These are phyloP conservation scores for Punica granatum DNA, from an alignment of 345 rosid species.

Conservation along the genomic window DNA sequence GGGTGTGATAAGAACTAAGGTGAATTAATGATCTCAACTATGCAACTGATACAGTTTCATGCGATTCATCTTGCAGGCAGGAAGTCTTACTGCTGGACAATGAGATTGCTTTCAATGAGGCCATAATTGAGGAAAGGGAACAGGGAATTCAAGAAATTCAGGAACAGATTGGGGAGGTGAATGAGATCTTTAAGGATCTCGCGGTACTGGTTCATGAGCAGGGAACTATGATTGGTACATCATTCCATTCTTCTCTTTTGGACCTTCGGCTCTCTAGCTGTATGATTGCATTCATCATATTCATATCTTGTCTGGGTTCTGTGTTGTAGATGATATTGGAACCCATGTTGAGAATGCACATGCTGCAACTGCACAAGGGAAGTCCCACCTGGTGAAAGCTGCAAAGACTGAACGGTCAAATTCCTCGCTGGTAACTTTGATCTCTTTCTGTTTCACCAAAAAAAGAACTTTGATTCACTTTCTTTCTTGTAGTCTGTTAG, in stretches of 20 bases:
- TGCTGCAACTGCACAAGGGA: constrained; percentile 73
- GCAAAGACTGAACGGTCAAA: constrained; percentile 81
- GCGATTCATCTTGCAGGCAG: constrained; percentile 45
- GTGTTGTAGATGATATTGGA: constrained; percentile 74
- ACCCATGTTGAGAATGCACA: constrained; percentile 60
- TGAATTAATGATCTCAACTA: not conserved
- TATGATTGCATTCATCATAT: not conserved
- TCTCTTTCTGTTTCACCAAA: too few species aligned
- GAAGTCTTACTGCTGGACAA: constrained; percentile 78
- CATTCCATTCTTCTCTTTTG: constrained; percentile 9
- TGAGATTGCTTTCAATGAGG: constrained; percentile 87
- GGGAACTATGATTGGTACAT: constrained; percentile 77
- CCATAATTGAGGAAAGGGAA: constrained; percentile 89
- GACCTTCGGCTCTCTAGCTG: not conserved
- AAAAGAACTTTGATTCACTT: too few species aligned
- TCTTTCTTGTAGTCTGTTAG: not conserved
- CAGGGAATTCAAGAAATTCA: constrained; percentile 91
- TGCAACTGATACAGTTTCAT: not conserved
- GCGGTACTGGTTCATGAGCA: constrained; percentile 93
- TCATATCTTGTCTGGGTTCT: not conserved
- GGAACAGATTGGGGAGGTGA: constrained; percentile 94
- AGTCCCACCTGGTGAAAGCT: constrained; percentile 70
- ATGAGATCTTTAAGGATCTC: constrained; percentile 87
- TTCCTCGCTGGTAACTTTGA: constrained; percentile 92
- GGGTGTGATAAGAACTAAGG: not conserved